Evolutionary conservation across 257 asterid genomes (phyloP).

Genomic region (Rehmannia glutinosa): DNA sequence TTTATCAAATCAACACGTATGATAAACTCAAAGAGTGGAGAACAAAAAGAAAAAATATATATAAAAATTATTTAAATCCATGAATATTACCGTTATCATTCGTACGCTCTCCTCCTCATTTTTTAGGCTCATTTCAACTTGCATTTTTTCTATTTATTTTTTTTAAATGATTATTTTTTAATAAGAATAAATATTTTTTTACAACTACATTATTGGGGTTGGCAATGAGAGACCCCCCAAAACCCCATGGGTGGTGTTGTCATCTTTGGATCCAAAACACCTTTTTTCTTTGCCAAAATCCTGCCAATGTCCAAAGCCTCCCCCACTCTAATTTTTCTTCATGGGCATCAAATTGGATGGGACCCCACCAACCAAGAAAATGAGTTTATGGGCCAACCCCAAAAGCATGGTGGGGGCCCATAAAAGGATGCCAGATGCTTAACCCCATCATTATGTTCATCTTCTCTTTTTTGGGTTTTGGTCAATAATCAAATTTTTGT

Average conservation of each 20-base stretch:
- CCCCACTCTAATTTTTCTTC: constrained; percentile 20
- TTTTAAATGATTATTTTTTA: background rate
- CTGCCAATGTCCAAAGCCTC: constrained; percentile 11
- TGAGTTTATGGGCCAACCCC: constrained; percentile 32
- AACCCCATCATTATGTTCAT: constrained; percentile 60
- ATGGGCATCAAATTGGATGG: constrained; percentile 37
- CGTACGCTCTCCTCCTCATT: constrained; percentile 22
- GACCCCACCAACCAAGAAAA: constrained; percentile 32
- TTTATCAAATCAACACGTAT: too few species aligned
- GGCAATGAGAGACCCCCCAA: too few species aligned
- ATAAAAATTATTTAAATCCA: too few species aligned
- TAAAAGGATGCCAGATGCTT: constrained; percentile 31
- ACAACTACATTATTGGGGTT: constrained; percentile 15
- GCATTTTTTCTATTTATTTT: background rate
- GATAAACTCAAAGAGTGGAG: too few species aligned
- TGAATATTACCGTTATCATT: constrained; percentile 13
- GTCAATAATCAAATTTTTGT: too few species aligned
- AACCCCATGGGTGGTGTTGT: constrained; percentile 16
- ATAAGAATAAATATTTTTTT: background rate
- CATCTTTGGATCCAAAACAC: constrained; percentile 66
- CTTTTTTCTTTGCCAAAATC: constrained; percentile 38
- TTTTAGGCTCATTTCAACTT: background rate
- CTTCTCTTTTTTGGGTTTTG: too few species aligned
- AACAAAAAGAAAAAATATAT: too few species aligned
- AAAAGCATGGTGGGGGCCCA: constrained; percentile 29